phyloP scores from a whole-genome alignment of 2,329 filamentous ascomycete species.

The Fusarium sp. region DNA sequence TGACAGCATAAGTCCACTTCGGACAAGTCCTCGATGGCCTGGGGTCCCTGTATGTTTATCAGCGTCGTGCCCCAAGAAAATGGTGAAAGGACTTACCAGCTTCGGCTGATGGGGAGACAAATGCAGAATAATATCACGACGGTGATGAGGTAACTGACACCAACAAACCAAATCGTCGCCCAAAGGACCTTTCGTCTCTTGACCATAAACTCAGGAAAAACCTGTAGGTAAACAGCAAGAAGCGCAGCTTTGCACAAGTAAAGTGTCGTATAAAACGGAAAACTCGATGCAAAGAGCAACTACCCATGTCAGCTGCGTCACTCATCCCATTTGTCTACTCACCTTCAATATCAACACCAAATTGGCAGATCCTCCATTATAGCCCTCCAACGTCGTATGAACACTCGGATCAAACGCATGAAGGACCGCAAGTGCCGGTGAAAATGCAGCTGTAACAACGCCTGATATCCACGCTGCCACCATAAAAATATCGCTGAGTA shows the following conservation, averaged over 20 bases:
- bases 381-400: background rate
- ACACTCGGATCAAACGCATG: constrained; percentile 24
- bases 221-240: constrained; percentile 21
- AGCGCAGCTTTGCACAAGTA: constrained; percentile 36
- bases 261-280: constrained; percentile 35
- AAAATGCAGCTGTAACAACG: constrained; percentile 4
- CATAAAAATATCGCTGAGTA: constrained; percentile 29
- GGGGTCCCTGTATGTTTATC: background rate
- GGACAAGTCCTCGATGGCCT: background rate
- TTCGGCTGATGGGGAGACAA: constrained; percentile 3
- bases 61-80: no score
- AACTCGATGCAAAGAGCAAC: constrained; percentile 17
- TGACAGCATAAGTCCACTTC: background rate
- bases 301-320: background rate
- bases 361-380: background rate
- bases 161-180: background rate
- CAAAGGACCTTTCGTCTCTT: constrained; percentile 21
- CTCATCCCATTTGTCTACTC: accelerated
- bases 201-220: constrained; percentile 18
- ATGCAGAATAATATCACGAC: background rate
- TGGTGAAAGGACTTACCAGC: background rate
- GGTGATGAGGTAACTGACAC: background rate
- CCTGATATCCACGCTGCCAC: constrained; percentile 24
- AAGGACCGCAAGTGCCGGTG: background rate
- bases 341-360: constrained; percentile 15